A percentile compares a stretch with the other conserved stretches of the same genome.
Conservation (phyloP, 2,329 filamentous ascomycete species). For the Fusarium xylarioides region DNA sequence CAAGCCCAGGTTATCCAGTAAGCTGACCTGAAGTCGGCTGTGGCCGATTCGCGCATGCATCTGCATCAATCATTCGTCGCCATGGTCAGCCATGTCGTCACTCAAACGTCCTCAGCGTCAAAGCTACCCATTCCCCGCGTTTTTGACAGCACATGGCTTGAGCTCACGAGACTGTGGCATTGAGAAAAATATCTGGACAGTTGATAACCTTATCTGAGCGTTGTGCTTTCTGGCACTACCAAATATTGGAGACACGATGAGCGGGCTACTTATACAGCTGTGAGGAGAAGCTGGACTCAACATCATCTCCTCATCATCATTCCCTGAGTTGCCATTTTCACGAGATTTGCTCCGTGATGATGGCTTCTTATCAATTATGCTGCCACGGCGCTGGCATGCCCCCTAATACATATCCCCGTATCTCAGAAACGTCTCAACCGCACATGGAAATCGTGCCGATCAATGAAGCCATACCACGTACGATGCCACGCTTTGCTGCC, state of each 20-base stretch:
- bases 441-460: constrained; percentile 14
- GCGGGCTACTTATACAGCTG: constrained; percentile 18
- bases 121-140: constrained; percentile 28
- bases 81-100: constrained; percentile 32
- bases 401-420: neutral
- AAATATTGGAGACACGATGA: neutral
- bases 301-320: neutral
- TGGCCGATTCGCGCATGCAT: neutral
- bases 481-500: constrained; percentile 6
- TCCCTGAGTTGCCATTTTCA: neutral
- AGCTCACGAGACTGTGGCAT: constrained; percentile 19
- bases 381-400: constrained; percentile 23
- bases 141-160: constrained; percentile 20
- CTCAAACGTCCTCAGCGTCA: constrained; percentile 19
- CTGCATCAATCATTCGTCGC: constrained; percentile 15
- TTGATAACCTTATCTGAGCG: neutral
- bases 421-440: neutral
- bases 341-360: neutral
- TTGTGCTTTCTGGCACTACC: constrained; percentile 11
- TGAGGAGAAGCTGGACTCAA: neutral
- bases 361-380: constrained; percentile 24
- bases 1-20: constrained; percentile 7
- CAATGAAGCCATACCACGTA: constrained; percentile 9
- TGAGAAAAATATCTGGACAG: constrained; percentile 12
- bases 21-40: constrained; percentile 18